Base-by-base conservation (phyloP, 1,284 basidiomycete genomes). In the Ganoderma sinense region DNA sequence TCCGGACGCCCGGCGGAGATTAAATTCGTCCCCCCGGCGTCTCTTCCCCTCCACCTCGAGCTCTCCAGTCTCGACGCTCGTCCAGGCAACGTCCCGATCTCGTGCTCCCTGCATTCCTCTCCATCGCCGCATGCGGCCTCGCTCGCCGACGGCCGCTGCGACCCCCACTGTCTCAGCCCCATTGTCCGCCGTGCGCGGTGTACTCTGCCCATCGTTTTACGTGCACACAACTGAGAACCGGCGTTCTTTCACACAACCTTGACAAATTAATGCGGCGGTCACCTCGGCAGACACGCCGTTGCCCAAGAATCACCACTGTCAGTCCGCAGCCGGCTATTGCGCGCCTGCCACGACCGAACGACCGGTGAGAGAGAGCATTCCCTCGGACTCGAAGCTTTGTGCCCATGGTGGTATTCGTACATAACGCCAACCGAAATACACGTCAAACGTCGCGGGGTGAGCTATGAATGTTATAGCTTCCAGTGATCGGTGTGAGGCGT, bases 1-100 rank as follows among this genome's bases (percentile, higher is more conserved):
- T 60, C 69, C 51, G 31, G 51, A 36, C 68, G 43, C 31, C 59
- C 36, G 56, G 65, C 72, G 72, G 72, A 73, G 69, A 67, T 56
- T 40, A n/a, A 73, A 73, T 62, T 26, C 14, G 16, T 45, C 33
- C 23, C 58, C 45, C 20, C 39, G 39, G 33, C 33, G 55, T 58
- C 55, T 33, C 55, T 36, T 11, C 31, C 53, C 6, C 16, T 20
- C 16, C 29, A 14, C 53, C n/a, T 10, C 10, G 4, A 48, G n/a
- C 10, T 7, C 36, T 36, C 48, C 20, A 51, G 14, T 4, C 20
- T 16, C 45, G 20, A 10, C 31, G 4, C 56, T 58, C 31, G 56
- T 14, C 33, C 36, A 23, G 36, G 56, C 45, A 33, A 18, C 33
- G 56, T 2, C 11, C 56, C 33, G 56, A 59, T 31, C 56, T 20